Evolutionary conservation across 352 stramenopile species (phyloP).

Genomic region (Phytophthora megakarya): DNA sequence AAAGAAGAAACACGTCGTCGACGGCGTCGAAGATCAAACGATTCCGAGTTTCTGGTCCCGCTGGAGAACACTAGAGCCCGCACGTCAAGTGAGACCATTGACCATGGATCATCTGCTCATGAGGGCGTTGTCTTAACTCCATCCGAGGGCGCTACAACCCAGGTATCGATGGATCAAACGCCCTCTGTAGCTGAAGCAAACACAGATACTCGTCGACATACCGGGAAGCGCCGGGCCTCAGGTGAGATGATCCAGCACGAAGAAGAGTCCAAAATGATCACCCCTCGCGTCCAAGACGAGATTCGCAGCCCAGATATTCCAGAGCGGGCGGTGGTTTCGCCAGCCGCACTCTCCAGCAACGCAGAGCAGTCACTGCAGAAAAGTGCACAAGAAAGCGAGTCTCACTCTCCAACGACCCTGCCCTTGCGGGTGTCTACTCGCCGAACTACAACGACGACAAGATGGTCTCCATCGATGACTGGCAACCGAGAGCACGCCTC

Average conservation of each 20-base stretch:
- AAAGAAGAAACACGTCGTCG: conserved; percentile 23
- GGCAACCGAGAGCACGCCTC: conserved; percentile 1
- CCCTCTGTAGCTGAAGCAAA: conserved; percentile 4
- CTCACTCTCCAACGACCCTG: neutral
- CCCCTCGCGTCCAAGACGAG: conserved; percentile 10
- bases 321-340: conserved; percentile 22
- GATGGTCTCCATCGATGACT: conserved; percentile 35
- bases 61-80: conserved; percentile 12
- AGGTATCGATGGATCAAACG: neutral
- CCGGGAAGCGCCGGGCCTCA: conserved; percentile 28
- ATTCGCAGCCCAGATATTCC: conserved; percentile 26
- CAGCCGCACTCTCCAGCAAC: neutral
- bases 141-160: conserved; percentile 4
- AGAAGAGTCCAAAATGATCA: conserved; percentile 16
- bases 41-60: conserved; percentile 1
- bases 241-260: conserved; percentile 29
- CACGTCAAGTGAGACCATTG: conserved; percentile 1
- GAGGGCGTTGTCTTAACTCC: conserved; percentile 11
- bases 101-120: conserved; percentile 31
- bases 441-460: conserved; percentile 34
- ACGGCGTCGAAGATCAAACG: conserved; percentile 13
- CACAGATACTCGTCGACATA: conserved; percentile 14
- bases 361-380: neutral
- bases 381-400: conserved; percentile 2
- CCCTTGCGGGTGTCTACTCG: conserved; percentile 25